These are phyloP conservation scores for Modicella reniformis DNA, from an alignment of 371 early-diverging fungal genomes.

Conservation along the genomic window DNA sequence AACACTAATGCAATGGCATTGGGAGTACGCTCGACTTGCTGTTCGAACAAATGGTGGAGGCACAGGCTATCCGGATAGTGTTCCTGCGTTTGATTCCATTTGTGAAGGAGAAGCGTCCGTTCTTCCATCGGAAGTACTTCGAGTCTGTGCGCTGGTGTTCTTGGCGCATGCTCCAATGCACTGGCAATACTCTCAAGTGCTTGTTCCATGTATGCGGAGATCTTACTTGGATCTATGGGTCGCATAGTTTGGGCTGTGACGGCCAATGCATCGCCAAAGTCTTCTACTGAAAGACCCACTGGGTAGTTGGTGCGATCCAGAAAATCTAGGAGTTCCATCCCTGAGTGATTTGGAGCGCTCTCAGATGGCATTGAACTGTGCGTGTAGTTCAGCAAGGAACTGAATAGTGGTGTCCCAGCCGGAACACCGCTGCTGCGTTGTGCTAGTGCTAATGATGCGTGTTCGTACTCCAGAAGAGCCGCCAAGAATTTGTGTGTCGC, in stretches of 20 bases:
- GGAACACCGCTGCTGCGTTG: constrained; percentile 28
- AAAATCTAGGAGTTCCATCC: constrained; percentile 1
- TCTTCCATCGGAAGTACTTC: constrained; percentile 17
- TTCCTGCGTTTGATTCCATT: constrained; percentile 19
- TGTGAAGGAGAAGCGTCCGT: constrained; percentile 4
- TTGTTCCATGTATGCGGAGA: no score
- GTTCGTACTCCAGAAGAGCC: constrained; percentile 20
- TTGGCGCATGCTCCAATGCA: neutral
- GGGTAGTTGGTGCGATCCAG: constrained; percentile 23
- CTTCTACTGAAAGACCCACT: constrained; percentile 6
- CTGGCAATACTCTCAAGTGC: neutral
- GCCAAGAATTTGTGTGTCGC: constrained; percentile 1
- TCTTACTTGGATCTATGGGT: no score
- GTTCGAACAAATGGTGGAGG: constrained; percentile 21
- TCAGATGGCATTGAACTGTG: neutral
- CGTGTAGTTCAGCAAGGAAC: constrained; percentile 30
- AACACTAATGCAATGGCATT: constrained; percentile 19
- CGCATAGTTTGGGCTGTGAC: no score
- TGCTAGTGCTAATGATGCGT: constrained; percentile 28
- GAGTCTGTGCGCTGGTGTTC: neutral
- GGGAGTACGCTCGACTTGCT: constrained; percentile 18
- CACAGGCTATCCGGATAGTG: neutral
- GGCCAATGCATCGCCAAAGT: constrained; percentile 9
- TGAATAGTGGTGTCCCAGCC: constrained; percentile 32
- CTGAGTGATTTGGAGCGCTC: neutral